These are phyloP conservation scores for Tarenaya hassleriana DNA, from an alignment of 345 rosid genomes.

Conservation along the genomic window DNA sequence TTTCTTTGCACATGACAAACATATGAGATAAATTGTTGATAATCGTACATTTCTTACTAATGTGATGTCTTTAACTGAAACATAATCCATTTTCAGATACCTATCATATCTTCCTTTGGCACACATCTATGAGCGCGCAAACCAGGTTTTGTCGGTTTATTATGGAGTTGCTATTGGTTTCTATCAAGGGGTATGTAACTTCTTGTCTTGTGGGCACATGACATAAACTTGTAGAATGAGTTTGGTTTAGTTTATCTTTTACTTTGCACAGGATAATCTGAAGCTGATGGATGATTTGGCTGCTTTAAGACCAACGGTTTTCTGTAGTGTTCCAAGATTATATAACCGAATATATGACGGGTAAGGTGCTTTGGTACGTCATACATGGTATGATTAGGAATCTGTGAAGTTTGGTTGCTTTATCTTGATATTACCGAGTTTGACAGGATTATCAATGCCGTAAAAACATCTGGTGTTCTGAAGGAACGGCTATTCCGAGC, in stretches of 20 bases:
- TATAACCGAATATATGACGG: conserved; percentile 80
- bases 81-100: conserved; percentile 41
- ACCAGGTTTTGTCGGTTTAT: conserved; percentile 56
- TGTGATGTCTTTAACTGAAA: conserved; percentile 3
- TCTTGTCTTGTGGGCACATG: conserved; percentile 1
- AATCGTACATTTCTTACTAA: not conserved
- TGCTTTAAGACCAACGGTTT: conserved; percentile 72
- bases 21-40: not conserved
- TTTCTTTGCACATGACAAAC: conserved; percentile 2
- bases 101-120: conserved; percentile 94
- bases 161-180: conserved; percentile 72
- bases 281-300: conserved; percentile 83
- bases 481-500: conserved; percentile 64
- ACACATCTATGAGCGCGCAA: conserved; percentile 78
- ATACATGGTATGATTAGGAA: not conserved
- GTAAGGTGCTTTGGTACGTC: conserved; percentile 33
- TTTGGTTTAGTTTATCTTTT: conserved; percentile 5
- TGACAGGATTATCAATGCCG: conserved; percentile 64
- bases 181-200: conserved; percentile 77
- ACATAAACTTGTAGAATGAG: not conserved
- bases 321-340: conserved; percentile 91
- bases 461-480: conserved; percentile 61
- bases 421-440: conserved; percentile 17
- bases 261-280: conserved; percentile 59
- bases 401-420: not conserved